Evolutionary conservation across 208 protist species (phyloP).

Genomic region (Wallacemonas sp.): DNA sequence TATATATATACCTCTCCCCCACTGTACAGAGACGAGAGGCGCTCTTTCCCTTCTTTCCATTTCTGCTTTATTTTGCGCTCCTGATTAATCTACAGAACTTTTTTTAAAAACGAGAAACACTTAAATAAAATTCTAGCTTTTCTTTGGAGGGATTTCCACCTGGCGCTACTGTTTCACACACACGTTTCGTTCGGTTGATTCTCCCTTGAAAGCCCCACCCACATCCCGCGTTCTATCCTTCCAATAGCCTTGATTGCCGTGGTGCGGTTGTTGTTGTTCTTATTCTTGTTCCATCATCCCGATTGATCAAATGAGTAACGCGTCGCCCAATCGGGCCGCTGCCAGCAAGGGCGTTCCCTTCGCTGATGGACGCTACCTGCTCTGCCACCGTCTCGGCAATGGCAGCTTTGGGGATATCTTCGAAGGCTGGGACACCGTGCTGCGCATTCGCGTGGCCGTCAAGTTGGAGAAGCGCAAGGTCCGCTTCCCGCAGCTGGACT

Average conservation of each 20-base stretch:
- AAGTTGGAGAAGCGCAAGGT: conserved; percentile 91
- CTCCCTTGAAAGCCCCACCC: no score
- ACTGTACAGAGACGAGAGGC: no score
- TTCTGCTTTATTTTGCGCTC: no score
- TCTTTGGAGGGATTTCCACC: no score
- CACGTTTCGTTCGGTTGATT: no score
- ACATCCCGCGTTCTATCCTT: no score
- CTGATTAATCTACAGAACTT: no score
- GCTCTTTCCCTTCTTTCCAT: conserved; percentile 6
- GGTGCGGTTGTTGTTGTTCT: neutral
- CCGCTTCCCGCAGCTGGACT: conserved; percentile 96
- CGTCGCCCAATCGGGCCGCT: neutral
- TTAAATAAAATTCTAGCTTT: no score
- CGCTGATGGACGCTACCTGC: conserved; percentile 54
- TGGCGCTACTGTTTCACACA: no score
- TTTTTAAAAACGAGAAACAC: no score
- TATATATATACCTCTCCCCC: no score
- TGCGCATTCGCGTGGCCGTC: conserved; percentile 54
- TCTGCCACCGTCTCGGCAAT: conserved; percentile 89
- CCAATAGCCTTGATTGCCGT: no score
- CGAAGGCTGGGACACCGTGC: conserved; percentile 77
- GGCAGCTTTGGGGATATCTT: conserved; percentile 99
- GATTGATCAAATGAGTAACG: neutral
- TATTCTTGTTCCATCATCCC: neutral
- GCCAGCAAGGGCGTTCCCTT: conserved; percentile 55